These are phyloP conservation scores for Mediolabrus comicus DNA, from an alignment of 108 stramenopile species.

Conservation along the genomic window DNA sequence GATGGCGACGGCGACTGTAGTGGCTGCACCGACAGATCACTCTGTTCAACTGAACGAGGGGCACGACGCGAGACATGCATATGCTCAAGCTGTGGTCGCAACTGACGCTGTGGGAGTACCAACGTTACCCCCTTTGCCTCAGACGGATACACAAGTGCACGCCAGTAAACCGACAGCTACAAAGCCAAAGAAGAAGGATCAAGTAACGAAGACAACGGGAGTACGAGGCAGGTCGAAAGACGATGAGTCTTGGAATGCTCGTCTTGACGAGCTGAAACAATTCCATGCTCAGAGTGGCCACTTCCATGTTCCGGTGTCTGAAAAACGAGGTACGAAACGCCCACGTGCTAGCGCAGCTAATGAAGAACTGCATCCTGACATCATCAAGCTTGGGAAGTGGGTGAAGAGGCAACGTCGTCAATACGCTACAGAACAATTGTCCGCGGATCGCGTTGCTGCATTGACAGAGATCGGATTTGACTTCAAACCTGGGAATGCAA, in stretches of 20 bases:
- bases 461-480: constrained; percentile 16
- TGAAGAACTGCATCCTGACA: constrained; percentile 1
- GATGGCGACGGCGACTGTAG: neutral
- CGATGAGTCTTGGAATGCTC: constrained; percentile 5
- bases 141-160: neutral
- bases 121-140: neutral
- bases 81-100: neutral
- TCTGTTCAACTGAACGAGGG: neutral
- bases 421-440: constrained; percentile 4
- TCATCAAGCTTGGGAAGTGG: constrained; percentile 18
- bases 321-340: constrained; percentile 10
- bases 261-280: constrained; percentile 12
- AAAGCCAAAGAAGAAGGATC: neutral
- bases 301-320: constrained; percentile 14
- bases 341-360: neutral
- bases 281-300: constrained; percentile 6
- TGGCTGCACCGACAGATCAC: neutral
- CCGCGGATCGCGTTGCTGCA: constrained; percentile 3
- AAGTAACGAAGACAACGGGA: neutral
- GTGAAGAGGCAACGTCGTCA: constrained; percentile 16
- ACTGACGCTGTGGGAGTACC: neutral
- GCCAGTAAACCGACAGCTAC: neutral
- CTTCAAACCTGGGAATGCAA: constrained; percentile 15
- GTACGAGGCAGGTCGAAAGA: constrained; percentile 10
- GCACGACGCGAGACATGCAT: neutral